Conservation (phyloP, 108 stramenopile genomes). For the Chaetoceros tenuissimus region DNA sequence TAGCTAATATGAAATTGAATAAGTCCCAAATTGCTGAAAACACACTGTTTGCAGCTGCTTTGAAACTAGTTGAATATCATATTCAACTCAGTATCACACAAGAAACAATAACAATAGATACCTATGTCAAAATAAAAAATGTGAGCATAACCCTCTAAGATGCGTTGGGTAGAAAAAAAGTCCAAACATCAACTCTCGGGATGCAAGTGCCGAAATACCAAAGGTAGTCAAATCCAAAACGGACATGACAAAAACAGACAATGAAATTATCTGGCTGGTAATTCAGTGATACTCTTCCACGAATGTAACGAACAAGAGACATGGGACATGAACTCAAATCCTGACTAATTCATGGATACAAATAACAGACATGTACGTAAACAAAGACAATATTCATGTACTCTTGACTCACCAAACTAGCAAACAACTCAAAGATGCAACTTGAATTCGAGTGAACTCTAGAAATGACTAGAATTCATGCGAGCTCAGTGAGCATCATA, state of each 20-base stretch:
- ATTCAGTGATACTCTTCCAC: not conserved
- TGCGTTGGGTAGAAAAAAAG: not conserved
- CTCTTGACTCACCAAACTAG: not conserved
- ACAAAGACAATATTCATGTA: not conserved
- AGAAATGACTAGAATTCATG: not conserved
- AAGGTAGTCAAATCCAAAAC: not conserved
- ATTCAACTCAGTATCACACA: not conserved
- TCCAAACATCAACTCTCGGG: not conserved
- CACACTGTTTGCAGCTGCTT: not conserved
- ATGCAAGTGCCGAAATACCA: not conserved
- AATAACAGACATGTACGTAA: not conserved
- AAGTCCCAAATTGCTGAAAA: not conserved
- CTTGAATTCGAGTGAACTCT: not conserved
- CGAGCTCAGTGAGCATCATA: not conserved
- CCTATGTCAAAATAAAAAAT: not conserved
- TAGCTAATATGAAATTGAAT: not conserved
- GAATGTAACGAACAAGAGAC: not conserved
- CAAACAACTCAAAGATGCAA: not conserved
- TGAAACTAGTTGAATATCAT: not conserved
- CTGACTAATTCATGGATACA: not conserved
- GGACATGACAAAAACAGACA: not conserved
- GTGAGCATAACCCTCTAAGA: not conserved
- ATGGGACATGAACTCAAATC: not conserved
- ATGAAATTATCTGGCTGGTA: not conserved
- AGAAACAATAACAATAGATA: not conserved